Evolutionary conservation across 768 basidiomycete genomes (phyloP).

Genomic region (Russula foetens): DNA sequence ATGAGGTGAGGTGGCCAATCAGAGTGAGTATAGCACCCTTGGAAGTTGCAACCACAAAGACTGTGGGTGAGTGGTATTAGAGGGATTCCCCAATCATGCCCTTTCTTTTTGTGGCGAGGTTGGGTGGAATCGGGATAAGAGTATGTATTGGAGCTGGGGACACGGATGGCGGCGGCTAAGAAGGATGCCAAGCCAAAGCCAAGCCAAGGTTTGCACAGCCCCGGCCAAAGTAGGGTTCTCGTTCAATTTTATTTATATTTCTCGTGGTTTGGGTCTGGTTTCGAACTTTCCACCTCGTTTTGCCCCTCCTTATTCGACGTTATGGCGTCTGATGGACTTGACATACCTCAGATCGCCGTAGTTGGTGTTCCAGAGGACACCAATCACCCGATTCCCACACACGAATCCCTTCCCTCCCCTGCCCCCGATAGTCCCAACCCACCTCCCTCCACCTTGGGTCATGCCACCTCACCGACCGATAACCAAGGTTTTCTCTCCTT

Average conservation of each 20-base stretch:
- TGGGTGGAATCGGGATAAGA: too few species aligned
- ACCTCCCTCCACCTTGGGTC: background rate
- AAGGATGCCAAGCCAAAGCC: background rate
- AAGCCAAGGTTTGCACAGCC: constrained; percentile 4
- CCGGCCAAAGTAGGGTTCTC: too few species aligned
- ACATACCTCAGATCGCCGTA: constrained; percentile 20
- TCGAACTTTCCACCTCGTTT: background rate
- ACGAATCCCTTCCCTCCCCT: background rate
- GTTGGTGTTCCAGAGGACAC: constrained; percentile 15
- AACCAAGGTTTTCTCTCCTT: constrained; percentile 8
- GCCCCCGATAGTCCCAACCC: background rate
- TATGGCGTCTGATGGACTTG: constrained; percentile 13
- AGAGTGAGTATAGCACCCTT: too few species aligned
- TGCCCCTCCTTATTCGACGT: background rate
- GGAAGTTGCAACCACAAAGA: too few species aligned
- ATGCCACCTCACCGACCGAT: constrained; percentile 4
- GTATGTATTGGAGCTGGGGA: too few species aligned
- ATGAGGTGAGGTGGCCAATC: too few species aligned
- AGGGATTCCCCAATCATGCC: too few species aligned
- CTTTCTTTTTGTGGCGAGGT: too few species aligned
- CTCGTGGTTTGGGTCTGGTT: too few species aligned
- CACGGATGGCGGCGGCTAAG: too few species aligned
- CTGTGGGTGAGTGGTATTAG: too few species aligned
- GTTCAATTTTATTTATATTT: background rate
- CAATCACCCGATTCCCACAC: background rate